Base-by-base conservation (phyloP, 352 stramenopile species). In the Phytophthora fragariaefolia region DNA sequence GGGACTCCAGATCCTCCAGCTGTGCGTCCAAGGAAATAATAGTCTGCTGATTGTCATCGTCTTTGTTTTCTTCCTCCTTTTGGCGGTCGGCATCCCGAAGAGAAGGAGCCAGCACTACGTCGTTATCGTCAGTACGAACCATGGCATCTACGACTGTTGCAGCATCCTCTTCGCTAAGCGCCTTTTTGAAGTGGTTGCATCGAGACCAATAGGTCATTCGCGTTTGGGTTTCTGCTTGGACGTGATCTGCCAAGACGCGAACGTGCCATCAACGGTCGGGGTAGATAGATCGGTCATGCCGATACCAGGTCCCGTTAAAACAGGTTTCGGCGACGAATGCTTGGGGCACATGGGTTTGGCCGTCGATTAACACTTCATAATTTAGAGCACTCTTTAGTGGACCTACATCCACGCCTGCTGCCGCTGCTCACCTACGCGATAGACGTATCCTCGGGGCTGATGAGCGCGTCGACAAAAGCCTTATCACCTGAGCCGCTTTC, bases 401-500 rank as follows among this genome's bases (percentile, higher is more conserved):
- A n/a, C n/a, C n/a, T n/a, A n/a, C 17, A 15, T 45, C 7, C 36
- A 45, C 17, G 20, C 17, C 17, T 45, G 36, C 36, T 12, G 36
- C 17, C 18, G 36, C 17, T 18, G 36, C 15, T 12, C 17, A 9
- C 15, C 36, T 76, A 85, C 26, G 74, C 55, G 46, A 79, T 66
- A 7, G 76, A 84, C 26, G 82, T 77, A 34, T 93, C 87, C 55
- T 96, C 87, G 3, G 85, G 85, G 66, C 87, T 92, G 48, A 96
- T 85, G 18, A 94, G 66, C 17, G 81, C 86, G 49, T 96, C 87
- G 7, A 94, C 78, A 51, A 96, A 96, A 9, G 84, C 85, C 49
- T 89, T 91, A 18, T 93, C 80, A 43, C 85, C 85, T 20, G 80
- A 82, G 9, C 81, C 80, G 26, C 73, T 85, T 52, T 90, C 77